These are phyloP conservation scores for Microsporum audouinii DNA, from an alignment of 2,329 filamentous ascomycete genomes.

Conservation along the genomic window DNA sequence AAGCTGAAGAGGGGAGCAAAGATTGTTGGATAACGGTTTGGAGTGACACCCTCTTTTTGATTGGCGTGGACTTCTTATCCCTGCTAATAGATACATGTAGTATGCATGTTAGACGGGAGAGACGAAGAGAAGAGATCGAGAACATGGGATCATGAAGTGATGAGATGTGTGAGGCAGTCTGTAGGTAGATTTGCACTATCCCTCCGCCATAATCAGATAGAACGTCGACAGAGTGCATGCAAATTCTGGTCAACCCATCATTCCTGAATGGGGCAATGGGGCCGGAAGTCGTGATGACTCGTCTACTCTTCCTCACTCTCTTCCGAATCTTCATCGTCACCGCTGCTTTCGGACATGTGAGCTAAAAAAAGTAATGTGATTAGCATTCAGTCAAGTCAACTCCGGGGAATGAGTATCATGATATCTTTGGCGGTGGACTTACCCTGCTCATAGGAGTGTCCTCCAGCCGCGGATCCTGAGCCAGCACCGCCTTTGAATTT, in stretches of 20 bases:
- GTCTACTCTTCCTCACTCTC: conserved; percentile 41
- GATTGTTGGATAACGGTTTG: neutral
- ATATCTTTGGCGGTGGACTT: conserved; percentile 7
- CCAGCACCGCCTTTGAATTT: conserved; percentile 34
- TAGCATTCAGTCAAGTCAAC: conserved; percentile 4
- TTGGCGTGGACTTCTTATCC: neutral
- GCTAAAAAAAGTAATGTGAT: conserved; percentile 13
- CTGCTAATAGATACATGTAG: neutral
- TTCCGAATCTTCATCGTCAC: conserved; percentile 38
- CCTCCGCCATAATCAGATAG: neutral
- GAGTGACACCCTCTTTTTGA: neutral
- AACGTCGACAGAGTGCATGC: neutral
- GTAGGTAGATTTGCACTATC: neutral
- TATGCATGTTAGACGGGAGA: neutral
- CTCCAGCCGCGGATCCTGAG: conserved; percentile 5
- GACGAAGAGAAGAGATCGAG: neutral
- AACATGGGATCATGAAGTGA: neutral
- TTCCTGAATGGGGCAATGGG: neutral
- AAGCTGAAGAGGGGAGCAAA: neutral
- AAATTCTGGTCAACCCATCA: neutral
- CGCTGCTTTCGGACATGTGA: conserved; percentile 34
- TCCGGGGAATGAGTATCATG: neutral
- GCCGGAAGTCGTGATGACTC: neutral
- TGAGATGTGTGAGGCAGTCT: neutral
- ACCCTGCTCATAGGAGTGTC: conserved; percentile 31